Evolutionary conservation across 345 rosid genomes (phyloP), one percentile per base, ranked within the genome.

Genomic region (Arabidopsis suecica): DNA sequence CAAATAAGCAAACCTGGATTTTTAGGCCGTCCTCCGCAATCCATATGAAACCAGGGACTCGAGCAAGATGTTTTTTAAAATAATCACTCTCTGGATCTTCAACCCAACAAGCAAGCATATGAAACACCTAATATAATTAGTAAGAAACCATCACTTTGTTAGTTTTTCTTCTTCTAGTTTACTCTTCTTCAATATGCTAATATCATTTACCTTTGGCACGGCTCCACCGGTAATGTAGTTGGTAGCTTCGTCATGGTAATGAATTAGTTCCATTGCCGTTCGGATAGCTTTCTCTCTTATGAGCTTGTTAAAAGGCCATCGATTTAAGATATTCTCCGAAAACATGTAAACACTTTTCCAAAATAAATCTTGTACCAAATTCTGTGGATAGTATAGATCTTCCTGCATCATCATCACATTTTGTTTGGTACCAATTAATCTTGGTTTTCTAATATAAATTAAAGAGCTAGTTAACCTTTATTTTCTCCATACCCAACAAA

Each of bases 81-180:
- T 70, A 60, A 34, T 71, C 79, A 6, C 85, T 79, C 7, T 86
- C 65, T 10, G 88, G 88, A 68, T 88, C 86, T 78, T 88, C 89
- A 11, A 81, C 88, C 91, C 89, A 88, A 47, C 88, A 88, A 9
- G 86, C 81, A 62, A 88, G 85, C 84, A 85, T 78, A 48, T 81
- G 82, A 44, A 88, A 48, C 30, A 76, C 57, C 81, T 79, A 60
- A 48, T 18, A n/a, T 48, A 18, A 7, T 47, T 38, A 38, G 8
- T 20, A 20, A 13, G 14, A 9, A 50, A 22, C 28, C 25, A 49
- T 50, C 54, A 48, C 4, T 7, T 47, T n/a, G 2, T n/a, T 47
- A 1, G 8, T 14, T 3, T 44, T 41, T 41, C 45, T 41, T 37
- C 6, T 45, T n/a, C 9, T 47, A 6, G 6, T 47, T 14, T 38